phyloP scores from a whole-genome alignment of 768 basidiomycete species.

The Termitomyces sp. region DNA sequence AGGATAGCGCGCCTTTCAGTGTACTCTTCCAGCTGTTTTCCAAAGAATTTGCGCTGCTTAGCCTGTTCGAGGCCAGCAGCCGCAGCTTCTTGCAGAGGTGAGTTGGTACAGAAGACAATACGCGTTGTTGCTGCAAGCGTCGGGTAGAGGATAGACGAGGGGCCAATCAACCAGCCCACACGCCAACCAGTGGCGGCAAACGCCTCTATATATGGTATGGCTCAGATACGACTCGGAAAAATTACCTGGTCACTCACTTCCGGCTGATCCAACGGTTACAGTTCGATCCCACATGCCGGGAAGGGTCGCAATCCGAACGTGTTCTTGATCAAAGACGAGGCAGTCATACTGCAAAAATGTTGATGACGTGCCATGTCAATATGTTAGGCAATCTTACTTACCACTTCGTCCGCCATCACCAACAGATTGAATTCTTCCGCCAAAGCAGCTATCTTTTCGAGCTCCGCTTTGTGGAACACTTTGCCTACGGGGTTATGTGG shows the following conservation, averaged over 20 bases:
- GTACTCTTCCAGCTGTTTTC: conserved; percentile 74
- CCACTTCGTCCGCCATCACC: conserved; percentile 96
- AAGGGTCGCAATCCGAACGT: conserved; percentile 89
- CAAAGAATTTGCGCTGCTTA: conserved; percentile 70
- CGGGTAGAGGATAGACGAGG: conserved; percentile 76
- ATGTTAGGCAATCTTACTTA: conserved; percentile 49
- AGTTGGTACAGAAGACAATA: conserved; percentile 94
- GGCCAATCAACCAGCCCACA: conserved; percentile 94
- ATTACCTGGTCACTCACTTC: conserved; percentile 55
- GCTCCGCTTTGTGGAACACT: conserved; percentile 82
- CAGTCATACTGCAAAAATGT: conserved; percentile 74
- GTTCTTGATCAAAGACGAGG: conserved; percentile 87
- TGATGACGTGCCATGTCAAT: conserved; percentile 7
- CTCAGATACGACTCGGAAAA: neutral
- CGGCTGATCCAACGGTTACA: conserved; percentile 93
- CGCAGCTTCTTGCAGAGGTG: conserved; percentile 92
- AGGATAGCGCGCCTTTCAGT: conserved; percentile 76
- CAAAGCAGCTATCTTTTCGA: conserved; percentile 80
- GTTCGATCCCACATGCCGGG: conserved; percentile 99
- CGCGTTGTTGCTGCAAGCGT: conserved; percentile 90
- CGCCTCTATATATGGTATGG: conserved; percentile 59
- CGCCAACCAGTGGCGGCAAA: conserved; percentile 99
- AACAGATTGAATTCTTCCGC: conserved; percentile 92
- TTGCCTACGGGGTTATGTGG: conserved; percentile 99
- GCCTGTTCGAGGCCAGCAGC: conserved; percentile 89